Evolutionary conservation across 2,329 filamentous ascomycete species (phyloP), one percentile per base, ranked within the genome.

Genomic region (Diaporthe citri): DNA sequence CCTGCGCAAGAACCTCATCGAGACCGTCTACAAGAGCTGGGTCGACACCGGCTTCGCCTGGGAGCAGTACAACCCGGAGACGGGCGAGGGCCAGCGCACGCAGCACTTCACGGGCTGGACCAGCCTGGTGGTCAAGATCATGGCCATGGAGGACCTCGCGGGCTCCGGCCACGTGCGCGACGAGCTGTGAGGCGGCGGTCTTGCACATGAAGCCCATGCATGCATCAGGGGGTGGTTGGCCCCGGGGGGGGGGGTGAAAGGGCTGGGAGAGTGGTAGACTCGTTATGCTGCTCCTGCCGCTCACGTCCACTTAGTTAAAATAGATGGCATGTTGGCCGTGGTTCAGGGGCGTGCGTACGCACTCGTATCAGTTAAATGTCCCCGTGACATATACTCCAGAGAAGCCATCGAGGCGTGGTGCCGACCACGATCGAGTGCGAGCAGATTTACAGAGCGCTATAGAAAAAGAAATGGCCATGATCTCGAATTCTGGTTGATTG

Each of bases 91-190:
- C n/a, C 96, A 98, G 87, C 90, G 97, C 56, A 98, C 96, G 7
- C 95, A 98, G 87, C 96, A 98, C 84, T 99, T 99, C 83, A 98
- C 97, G 0, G 97, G 97, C 69, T 99, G 97, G 97, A 99, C 97
- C n/a, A 98, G 95, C 83, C 87, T 98, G 84, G 94, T 98, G 64
- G 96, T 98, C 60, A 98, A 98, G 88, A 95, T 99, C 78, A 98
- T 98, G 95, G 91, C 92, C 62, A 96, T 99, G 95, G 94, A 95
- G 9, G 93, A 97, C 79, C 81, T 95, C 31, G 79, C 77, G 36
- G 79, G 79, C 57, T 79, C 79, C 55, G 79, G 77, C 41, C 83
- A 83, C 62, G 80, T 73, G 28, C 84, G 81, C 77, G 88, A 90
- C 78, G 89, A 90, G 83, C 80, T 90, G 73, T 90, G 78, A 82